Evolutionary conservation across 2,329 filamentous ascomycete species (phyloP), one percentile per base, ranked within the genome.

Genomic region (Sclerotinia sclerotiorum): DNA sequence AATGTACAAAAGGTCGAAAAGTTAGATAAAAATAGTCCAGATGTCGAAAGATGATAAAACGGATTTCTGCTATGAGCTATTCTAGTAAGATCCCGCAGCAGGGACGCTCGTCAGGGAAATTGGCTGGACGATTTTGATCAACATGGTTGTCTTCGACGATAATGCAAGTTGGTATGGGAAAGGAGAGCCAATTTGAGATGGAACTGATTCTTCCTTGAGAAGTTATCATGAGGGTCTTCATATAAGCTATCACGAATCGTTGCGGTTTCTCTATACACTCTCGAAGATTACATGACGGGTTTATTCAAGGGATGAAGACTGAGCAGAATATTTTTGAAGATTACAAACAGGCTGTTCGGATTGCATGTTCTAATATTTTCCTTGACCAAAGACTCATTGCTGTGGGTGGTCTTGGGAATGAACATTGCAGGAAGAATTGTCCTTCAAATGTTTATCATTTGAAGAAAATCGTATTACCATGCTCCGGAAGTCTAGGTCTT

Each of bases 51-150:
- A 63, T 35, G 57, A 63, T 44, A 63, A 68, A 88, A 84, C 83
- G 81, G 84, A 82, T 79, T 80, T 82, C 82, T 82, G 83, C 89
- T 87, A 92, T 92, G 90, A 92, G 90, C 87, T 85, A 77, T 82
- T 85, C 82, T 79, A 89, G 86, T 90, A 90, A 92, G 90, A 90
- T 82, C 86, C 86, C 90, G 46, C 86, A 81, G 82, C 79, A 88
- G 87, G 85, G 86, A 82, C 89, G 85, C 90, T 91, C 90, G 89
- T 93, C 90, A 86, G 88, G 84, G 80, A 79, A 80, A 81, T 80
- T 83, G 84, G 82, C 89, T 89, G 90, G 90, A 86, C 78, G 75
- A 24, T 27, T 75, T 82, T 87, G 87, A 85, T 88, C 84, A 83
- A 68, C 70, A 84, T 80, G 82, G 84, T 68, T 64, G 85, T 84